A percentile compares a stretch with the other conserved stretches of the same genome.
Conservation (phyloP, 495 filamentous ascomycete genomes). For the Paragyromitra xinjiangensis region DNA sequence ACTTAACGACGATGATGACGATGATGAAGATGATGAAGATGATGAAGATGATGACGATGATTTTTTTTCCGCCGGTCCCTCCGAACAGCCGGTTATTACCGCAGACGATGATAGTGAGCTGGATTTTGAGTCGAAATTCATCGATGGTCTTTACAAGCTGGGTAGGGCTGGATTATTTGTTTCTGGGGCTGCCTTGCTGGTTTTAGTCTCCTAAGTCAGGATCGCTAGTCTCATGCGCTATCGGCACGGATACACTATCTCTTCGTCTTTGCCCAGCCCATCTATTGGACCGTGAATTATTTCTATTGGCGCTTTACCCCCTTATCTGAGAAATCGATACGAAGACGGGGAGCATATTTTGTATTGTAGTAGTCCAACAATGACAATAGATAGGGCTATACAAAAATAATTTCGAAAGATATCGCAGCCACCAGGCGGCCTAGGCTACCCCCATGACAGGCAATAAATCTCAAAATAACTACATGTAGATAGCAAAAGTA, state of each 20-base stretch:
- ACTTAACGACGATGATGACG: neutral
- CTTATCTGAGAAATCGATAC: neutral
- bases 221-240: neutral
- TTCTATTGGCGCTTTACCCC: neutral
- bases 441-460: neutral
- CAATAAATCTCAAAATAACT: neutral
- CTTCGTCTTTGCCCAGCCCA: neutral
- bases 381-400: neutral
- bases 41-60: neutral
- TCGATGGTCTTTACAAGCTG: neutral
- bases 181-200: neutral
- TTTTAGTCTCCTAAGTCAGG: neutral
- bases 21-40: neutral
- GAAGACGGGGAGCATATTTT: neutral
- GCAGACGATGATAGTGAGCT: neutral
- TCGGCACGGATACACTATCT: neutral
- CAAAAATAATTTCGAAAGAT: too few species aligned
- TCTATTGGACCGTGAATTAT: neutral
- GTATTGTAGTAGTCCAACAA: neutral
- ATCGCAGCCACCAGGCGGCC: too few species aligned
- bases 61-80: too few species aligned
- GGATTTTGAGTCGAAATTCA: neutral
- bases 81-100: neutral
- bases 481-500: neutral
- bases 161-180: conserved; percentile 1